A percentile compares a stretch with the other conserved stretches of the same genome.
These are phyloP conservation scores for Trichosporon sp. DNA, from an alignment of 1,284 basidiomycete species.

Conservation along the genomic window DNA sequence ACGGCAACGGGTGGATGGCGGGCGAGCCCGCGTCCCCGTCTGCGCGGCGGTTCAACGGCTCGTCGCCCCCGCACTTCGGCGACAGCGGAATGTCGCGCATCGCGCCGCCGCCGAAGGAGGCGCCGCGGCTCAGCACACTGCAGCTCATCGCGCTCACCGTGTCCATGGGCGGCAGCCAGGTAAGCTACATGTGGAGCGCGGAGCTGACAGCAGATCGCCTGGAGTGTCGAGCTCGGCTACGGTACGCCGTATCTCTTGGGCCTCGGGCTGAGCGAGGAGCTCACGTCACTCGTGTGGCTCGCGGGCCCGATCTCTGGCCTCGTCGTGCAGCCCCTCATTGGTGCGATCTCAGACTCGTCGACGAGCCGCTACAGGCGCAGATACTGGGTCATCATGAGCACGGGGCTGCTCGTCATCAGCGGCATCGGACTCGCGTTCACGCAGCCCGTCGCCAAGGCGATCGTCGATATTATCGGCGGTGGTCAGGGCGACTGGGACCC, in stretches of 20 bases:
- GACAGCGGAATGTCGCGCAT: neutral
- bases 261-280: constrained; percentile 82
- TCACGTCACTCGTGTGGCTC: constrained; percentile 93
- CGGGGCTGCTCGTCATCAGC: constrained; percentile 58
- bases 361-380: constrained; percentile 79
- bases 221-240: constrained; percentile 59
- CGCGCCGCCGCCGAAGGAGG: constrained; percentile 8
- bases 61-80: neutral
- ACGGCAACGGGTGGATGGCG: neutral
- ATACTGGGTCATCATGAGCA: constrained; percentile 83
- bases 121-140: constrained; percentile 17
- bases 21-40: neutral
- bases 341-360: constrained; percentile 89
- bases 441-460: constrained; percentile 62
- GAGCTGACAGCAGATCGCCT: constrained; percentile 38
- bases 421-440: constrained; percentile 73
- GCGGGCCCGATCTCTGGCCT: constrained; percentile 83
- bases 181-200: constrained; percentile 12
- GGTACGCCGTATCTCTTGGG: constrained; percentile 88
- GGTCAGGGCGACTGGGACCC: constrained; percentile 90
- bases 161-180: constrained; percentile 71
- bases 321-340: constrained; percentile 91
- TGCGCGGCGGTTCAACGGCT: neutral
- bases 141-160: constrained; percentile 53
- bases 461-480: constrained; percentile 71